A percentile compares a stretch with the other conserved stretches of the same genome.
Conservation (phyloP, 2,329 filamentous ascomycete genomes). For the Alternaria dauci region DNA sequence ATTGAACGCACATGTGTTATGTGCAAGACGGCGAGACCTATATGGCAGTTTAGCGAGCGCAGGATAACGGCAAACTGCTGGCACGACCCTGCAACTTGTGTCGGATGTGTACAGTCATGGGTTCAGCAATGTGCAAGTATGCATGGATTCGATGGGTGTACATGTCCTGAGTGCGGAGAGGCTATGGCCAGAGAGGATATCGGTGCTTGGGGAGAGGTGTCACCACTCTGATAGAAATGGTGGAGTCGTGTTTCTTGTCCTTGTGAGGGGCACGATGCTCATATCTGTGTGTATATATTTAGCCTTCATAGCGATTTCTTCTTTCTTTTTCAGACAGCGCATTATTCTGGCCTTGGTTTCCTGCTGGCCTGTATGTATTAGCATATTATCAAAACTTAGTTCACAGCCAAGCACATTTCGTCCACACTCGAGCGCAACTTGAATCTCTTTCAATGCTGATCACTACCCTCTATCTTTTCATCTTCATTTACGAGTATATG, state of each 20-base stretch:
- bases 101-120: constrained; percentile 37
- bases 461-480: neutral
- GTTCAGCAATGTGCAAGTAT: constrained; percentile 32
- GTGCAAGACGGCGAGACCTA: constrained; percentile 35
- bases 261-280: neutral
- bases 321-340: neutral
- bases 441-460: neutral
- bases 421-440: neutral
- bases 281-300: constrained; percentile 2
- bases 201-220: constrained; percentile 29
- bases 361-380: neutral
- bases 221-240: constrained; percentile 1
- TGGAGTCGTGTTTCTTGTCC: neutral
- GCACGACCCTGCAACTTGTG: constrained; percentile 42
- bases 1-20: constrained; percentile 37
- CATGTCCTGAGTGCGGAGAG: constrained; percentile 45
- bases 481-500: neutral
- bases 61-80: constrained; percentile 36
- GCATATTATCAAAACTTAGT: constrained; percentile 1
- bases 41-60: constrained; percentile 31
- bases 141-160: constrained; percentile 28
- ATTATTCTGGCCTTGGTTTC: neutral
- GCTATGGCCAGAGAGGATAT: constrained; percentile 37
- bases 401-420: neutral
- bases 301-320: neutral